Evolutionary conservation across 2,329 filamentous ascomycete species (phyloP).

Genomic region (Aspergillus aculeatus): DNA sequence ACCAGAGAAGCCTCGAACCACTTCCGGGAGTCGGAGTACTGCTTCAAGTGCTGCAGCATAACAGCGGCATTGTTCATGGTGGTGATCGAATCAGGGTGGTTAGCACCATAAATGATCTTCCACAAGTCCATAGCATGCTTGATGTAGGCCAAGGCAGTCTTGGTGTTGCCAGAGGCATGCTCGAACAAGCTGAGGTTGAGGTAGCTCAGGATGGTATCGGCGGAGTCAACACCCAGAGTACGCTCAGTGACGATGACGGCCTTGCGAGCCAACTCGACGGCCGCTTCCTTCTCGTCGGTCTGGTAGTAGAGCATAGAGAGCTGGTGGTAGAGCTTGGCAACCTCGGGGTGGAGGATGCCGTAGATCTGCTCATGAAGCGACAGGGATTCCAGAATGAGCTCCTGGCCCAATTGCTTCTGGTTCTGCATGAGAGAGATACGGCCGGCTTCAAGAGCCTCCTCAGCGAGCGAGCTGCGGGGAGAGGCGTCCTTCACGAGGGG

Average conservation of each 20-base stretch:
- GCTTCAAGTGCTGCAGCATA: constrained; percentile 94
- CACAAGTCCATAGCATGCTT: constrained; percentile 91
- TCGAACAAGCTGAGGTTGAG: constrained; percentile 93
- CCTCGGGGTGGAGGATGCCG: constrained; percentile 93
- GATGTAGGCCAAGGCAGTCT: constrained; percentile 80
- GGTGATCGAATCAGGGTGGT: constrained; percentile 96
- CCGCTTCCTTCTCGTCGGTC: constrained; percentile 94
- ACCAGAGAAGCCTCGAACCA: constrained; percentile 95
- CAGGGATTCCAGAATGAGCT: constrained; percentile 90
- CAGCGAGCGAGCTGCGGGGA: constrained; percentile 84
- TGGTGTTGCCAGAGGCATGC: constrained; percentile 88
- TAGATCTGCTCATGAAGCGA: constrained; percentile 98
- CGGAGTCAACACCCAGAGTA: constrained; percentile 87
- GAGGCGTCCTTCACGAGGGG: constrained; percentile 92
- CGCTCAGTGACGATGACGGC: constrained; percentile 94
- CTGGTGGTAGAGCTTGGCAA: constrained; percentile 91
- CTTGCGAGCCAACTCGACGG: constrained; percentile 92
- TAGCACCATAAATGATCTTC: constrained; percentile 93
- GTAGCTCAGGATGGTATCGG: constrained; percentile 92
- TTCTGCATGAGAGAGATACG: constrained; percentile 94
- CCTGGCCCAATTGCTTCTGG: constrained; percentile 93
- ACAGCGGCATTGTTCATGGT: constrained; percentile 98
- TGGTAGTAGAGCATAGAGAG: constrained; percentile 96
- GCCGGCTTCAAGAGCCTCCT: constrained; percentile 93
- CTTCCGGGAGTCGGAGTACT: constrained; percentile 87